Conservation (phyloP, 2,329 filamentous ascomycete species). For the Pseudogymnoascus sp. region DNA sequence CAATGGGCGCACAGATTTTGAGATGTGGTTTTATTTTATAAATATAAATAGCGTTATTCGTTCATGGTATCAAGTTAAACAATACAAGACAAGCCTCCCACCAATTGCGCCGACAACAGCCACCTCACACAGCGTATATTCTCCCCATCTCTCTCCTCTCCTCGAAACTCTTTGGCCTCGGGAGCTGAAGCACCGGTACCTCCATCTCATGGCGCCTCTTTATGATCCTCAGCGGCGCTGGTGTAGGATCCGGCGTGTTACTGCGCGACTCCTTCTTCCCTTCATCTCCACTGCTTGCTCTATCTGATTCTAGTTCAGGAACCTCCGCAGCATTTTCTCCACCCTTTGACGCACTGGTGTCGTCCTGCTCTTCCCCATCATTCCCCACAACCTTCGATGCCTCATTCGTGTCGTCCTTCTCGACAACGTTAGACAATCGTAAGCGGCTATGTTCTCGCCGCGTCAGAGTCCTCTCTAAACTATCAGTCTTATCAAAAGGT, state of each 20-base stretch:
- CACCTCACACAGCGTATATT: not conserved
- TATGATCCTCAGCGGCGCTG: not conserved
- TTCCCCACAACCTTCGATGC: too few relatives aligned
- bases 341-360: not conserved
- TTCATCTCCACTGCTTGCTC: not conserved
- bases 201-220: not conserved
- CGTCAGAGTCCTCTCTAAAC: not conserved
- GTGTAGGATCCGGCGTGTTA: not conserved
- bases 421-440: not conserved
- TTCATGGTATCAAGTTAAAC: not conserved
- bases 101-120: not conserved
- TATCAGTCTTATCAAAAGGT: not conserved
- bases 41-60: not conserved
- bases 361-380: too few relatives aligned
- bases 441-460: not conserved
- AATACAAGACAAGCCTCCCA: not conserved
- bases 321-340: not conserved
- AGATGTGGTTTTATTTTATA: too few relatives aligned
- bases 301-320: not conserved
- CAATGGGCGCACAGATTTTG: too few relatives aligned
- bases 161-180: slow-evolving; percentile 1
- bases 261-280: not conserved
- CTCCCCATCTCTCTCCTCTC: not conserved
- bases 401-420: not conserved
- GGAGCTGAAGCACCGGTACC: not conserved